Base-by-base conservation (phyloP, 345 rosid genomes). In the Murraya paniculata region DNA sequence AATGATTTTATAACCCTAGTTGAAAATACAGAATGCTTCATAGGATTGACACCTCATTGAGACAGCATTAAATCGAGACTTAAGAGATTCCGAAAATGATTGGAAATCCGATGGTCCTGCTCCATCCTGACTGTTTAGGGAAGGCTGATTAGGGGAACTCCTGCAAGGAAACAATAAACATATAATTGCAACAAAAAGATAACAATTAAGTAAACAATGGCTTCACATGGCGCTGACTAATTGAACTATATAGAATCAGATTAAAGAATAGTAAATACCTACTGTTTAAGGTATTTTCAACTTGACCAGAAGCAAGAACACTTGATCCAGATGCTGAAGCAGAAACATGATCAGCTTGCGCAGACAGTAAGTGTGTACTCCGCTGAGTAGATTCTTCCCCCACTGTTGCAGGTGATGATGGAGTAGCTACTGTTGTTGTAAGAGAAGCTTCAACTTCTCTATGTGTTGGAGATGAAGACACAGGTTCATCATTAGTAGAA, bases 31-130 rank as follows among this genome's bases (percentile, higher is more conserved):
- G 72, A 59, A 71, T 24, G 21, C 31, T 68, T 68, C 22, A 48
- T 64, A 72, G 6, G 53, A 71, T 41, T 7, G 8, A 56, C 82
- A 94, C 99, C 97, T 92, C 35, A 76, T 82, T 75, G 99, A 96
- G 74, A 91, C 91, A 45, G 97, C 90, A 81, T 82, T 90, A 68
- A 94, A 78, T 57, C 93, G 85, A 41, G 97, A 92, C 83, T 91
- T 94, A 8, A 94, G 68, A 65, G 97, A 88, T 48, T 96, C 99
- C 33, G 98, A 94, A 86, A 96, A 91, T 28, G 97, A 90, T 55
- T 90, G 99, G 53, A 87, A 79, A 33, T 94, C 98, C 1, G 99
- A 96, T 73, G 97, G 94, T 72, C 98, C 97, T 24, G 92, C 98
- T 85, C 87, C 87, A 64, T 94, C 97, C 82, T 92, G 97, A 85